A percentile compares a stretch with the other conserved stretches of the same genome.
Evolutionary conservation across 306 rosid species (phyloP).

Genomic region (Trifolium subterraneum): DNA sequence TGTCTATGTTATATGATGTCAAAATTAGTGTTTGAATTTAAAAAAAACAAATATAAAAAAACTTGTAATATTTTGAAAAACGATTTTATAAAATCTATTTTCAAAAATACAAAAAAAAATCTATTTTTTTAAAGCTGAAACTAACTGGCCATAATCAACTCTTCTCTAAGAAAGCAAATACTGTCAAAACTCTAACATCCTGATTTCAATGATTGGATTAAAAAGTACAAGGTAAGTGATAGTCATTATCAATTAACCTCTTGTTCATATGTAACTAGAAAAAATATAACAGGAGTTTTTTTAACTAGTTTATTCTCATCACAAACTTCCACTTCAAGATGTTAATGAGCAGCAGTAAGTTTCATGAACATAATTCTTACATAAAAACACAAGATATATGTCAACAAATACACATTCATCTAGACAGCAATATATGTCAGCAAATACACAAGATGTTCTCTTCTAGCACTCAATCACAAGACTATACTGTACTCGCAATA

Average conservation of each 20-base stretch:
- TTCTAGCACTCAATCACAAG: neutral
- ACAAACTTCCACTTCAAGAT: neutral
- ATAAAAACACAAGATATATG: too few species aligned
- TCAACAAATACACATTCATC: conserved; percentile 1
- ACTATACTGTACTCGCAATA: neutral
- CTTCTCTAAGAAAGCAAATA: neutral
- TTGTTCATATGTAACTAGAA: neutral
- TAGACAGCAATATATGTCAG: neutral
- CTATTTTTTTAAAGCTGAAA: too few species aligned
- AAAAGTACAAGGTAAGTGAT: neutral
- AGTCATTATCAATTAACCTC: neutral
- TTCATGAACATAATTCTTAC: neutral
- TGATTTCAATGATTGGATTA: neutral
- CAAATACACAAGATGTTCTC: neutral
- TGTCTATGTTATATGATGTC: too few species aligned
- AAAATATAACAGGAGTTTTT: neutral
- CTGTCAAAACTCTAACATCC: neutral
- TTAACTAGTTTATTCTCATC: neutral
- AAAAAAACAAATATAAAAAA: too few species aligned
- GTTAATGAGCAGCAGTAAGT: neutral
- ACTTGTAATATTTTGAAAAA: too few species aligned
- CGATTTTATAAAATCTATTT: too few species aligned
- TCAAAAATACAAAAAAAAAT: too few species aligned
- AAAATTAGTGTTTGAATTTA: too few species aligned
- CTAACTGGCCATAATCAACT: too few species aligned